Evolutionary conservation across 202 grass and related monocot genomes (phyloP), one percentile per base, ranked within the genome.

Genomic region (Eragrostis tef): DNA sequence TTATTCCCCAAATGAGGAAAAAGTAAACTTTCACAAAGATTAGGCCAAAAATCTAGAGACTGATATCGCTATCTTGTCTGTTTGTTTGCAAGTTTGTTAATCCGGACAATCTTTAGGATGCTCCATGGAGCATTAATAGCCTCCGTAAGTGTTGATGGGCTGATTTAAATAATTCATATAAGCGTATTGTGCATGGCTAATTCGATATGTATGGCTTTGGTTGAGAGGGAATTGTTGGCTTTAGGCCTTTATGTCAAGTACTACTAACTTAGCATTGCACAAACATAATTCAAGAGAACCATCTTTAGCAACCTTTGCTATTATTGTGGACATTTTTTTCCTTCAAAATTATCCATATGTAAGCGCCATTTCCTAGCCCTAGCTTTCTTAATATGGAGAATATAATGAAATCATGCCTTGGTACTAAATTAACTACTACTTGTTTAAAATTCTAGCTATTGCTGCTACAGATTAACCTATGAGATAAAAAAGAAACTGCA

Each of bases 181-280:
- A 14, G 31, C 44, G 74, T 79, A 68, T 61, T 73, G 60, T 72
- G 17, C 10, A 14, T 86, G 47, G 4, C 57, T 72, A 81, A 50
- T 72, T 81, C 58, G 25, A 76, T 43, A 67, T 78, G 57, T 14
- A 86, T 86, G 78, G 65, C 66, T 79, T 65, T 71, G 43, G 29
- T 47, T 77, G 11, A 71, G 71, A 50, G 64, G 71, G 72, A 85
- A 67, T 85, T 86, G 49, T 73, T 89, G 19, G 58, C 67, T 89
- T 89, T 89, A 77, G 11, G 19, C 71, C 85, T 31, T 71, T 71
- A 70, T 47, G 47, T 64, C 36, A 7, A 57, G 15, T 71, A 64
- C 39, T 44, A 48, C 19, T 14, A 58, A 58, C 19, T 73, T 67
- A 69, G 29, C 21, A 81, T 66, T 59, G 12, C 24, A 84, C 66